These are phyloP conservation scores for Emericellopsis atlantica DNA, from an alignment of 2,329 filamentous ascomycete species.

Conservation along the genomic window DNA sequence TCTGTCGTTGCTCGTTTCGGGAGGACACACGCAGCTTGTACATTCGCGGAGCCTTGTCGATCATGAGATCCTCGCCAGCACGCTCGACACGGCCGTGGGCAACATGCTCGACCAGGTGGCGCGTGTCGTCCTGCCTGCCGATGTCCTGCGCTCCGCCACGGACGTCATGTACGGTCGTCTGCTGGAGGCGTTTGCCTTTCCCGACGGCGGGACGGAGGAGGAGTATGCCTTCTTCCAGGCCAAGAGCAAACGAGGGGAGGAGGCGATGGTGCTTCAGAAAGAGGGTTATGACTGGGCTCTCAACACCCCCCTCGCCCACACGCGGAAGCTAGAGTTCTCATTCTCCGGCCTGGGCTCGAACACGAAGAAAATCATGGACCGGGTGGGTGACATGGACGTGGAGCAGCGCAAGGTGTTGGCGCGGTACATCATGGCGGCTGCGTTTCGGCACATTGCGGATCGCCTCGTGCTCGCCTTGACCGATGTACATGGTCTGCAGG, in stretches of 20 bases:
- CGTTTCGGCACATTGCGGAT: constrained; percentile 78
- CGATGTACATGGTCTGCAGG: constrained; percentile 12
- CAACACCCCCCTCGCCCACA: constrained; percentile 50
- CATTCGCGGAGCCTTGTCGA: constrained; percentile 54
- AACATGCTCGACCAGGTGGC: constrained; percentile 84
- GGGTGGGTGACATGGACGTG: constrained; percentile 38
- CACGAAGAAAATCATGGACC: constrained; percentile 40
- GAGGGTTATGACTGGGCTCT: constrained; percentile 48
- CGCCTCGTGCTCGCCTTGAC: constrained; percentile 58
- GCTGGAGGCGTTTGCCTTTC: constrained; percentile 72
- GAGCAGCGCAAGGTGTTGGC: constrained; percentile 59
- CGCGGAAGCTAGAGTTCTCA: constrained; percentile 50
- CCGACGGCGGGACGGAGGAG: constrained; percentile 12
- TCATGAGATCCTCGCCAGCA: constrained; percentile 62
- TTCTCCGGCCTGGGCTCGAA: constrained; percentile 59
- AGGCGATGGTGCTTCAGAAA: constrained; percentile 6
- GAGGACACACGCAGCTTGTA: constrained; percentile 82
- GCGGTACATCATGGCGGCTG: constrained; percentile 60
- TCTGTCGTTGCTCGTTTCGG: constrained; percentile 77
- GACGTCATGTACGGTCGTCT: constrained; percentile 70
- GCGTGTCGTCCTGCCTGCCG: constrained; percentile 56
- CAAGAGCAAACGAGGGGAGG: constrained; percentile 13
- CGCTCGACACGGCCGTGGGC: constrained; percentile 75
- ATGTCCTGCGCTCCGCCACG: constrained; percentile 36
- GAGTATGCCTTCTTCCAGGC: constrained; percentile 40